Percentiles rank a stretch among this genome's conserved stretches.
Evolutionary conservation across 768 basidiomycete species (phyloP).

Genomic region (Gymnopilus dilepis): DNA sequence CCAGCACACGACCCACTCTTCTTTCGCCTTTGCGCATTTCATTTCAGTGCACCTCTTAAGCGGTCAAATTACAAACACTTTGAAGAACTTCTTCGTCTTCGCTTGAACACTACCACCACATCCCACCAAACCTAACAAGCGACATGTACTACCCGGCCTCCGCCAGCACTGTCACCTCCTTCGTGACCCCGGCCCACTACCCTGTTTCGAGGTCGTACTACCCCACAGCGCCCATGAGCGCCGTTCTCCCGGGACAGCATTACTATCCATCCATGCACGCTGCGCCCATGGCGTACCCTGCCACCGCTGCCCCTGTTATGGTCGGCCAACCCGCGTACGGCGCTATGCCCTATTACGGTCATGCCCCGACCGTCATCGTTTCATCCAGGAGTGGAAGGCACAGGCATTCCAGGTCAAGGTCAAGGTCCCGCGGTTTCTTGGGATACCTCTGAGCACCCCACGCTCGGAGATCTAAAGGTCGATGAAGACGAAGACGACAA

Average conservation of each 20-base stretch:
- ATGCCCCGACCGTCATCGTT: constrained; percentile 27
- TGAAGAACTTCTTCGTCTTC: constrained; percentile 16
- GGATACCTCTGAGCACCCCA: constrained; percentile 27
- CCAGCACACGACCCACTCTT: constrained; percentile 6
- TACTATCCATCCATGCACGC: constrained; percentile 34
- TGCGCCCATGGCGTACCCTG: constrained; percentile 25
- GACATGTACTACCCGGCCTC: constrained; percentile 34
- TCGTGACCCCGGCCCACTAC: constrained; percentile 25
- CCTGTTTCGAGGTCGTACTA: constrained; percentile 24
- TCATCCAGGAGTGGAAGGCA: constrained; percentile 24
- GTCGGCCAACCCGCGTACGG: constrained; percentile 18
- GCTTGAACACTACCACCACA: constrained; percentile 8
- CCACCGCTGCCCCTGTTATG: constrained; percentile 25
- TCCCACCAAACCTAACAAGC: constrained; percentile 5
- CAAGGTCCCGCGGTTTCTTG: constrained; percentile 28
- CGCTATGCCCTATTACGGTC: constrained; percentile 26
- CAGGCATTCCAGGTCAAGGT: constrained; percentile 22
- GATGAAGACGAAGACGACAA: constrained; percentile 11
- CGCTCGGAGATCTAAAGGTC: constrained; percentile 4
- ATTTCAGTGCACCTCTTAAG: constrained; percentile 7
- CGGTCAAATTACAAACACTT: constrained; percentile 10
- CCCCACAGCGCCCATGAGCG: constrained; percentile 32
- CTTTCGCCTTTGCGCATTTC: constrained; percentile 7
- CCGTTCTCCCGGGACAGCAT: constrained; percentile 30
- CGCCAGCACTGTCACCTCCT: constrained; percentile 28